These are phyloP conservation scores for Wickerhamiella azyma DNA, from an alignment of 805 yeast genomes.

Conservation along the genomic window DNA sequence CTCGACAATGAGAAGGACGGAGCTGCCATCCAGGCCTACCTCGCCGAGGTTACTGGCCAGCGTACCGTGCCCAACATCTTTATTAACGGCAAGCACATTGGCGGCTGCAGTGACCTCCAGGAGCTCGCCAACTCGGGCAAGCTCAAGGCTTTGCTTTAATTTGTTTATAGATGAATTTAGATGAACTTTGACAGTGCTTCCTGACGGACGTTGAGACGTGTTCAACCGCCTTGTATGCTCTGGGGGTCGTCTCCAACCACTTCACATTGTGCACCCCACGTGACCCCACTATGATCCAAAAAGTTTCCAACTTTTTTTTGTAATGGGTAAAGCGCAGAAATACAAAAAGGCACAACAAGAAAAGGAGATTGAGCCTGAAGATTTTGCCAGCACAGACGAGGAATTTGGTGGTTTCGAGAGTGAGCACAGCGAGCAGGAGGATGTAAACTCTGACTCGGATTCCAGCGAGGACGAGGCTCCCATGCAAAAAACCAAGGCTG, in stretches of 20 bases:
- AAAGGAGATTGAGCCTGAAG: constrained; percentile 11
- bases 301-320: neutral
- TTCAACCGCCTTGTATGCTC: too few species aligned
- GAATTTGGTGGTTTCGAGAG: constrained; percentile 16
- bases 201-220: too few species aligned
- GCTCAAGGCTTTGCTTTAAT: constrained; percentile 31
- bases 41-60: constrained; percentile 70
- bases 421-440: constrained; percentile 1
- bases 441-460: neutral
- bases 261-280: neutral
- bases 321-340: constrained; percentile 14
- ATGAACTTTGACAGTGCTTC: too few species aligned
- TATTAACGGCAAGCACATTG: constrained; percentile 83
- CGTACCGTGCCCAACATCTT: constrained; percentile 87
- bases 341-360: constrained; percentile 27
- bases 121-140: constrained; percentile 47
- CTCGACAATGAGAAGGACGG: constrained; percentile 45
- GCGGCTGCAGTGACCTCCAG: constrained; percentile 88
- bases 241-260: neutral
- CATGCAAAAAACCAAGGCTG: constrained; percentile 8
- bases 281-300: neutral
- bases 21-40: constrained; percentile 64
- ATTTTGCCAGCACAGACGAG: constrained; percentile 18
- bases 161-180: neutral
- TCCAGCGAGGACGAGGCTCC: constrained; percentile 4